Conservation (phyloP, 192 early-diverging fungal genomes). For the Podila epicladia region DNA sequence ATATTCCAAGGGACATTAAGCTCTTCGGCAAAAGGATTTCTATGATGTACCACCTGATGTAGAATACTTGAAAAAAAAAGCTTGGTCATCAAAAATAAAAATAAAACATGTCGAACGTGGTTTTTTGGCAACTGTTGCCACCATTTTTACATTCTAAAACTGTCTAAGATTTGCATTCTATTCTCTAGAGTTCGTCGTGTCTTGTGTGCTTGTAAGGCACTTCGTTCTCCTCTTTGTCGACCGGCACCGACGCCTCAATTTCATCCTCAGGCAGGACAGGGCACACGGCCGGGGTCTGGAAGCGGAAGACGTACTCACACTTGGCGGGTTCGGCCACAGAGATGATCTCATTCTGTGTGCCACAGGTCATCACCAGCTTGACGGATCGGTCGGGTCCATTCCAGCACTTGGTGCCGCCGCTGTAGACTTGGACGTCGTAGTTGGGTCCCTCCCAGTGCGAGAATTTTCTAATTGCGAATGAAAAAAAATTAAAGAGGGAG, state of each 20-base stretch:
- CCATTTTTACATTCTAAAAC: too few species aligned
- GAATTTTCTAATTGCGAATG: slow-evolving; percentile 53
- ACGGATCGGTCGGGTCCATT: slow-evolving; percentile 91
- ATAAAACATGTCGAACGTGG: too few species aligned
- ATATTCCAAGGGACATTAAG: neutral
- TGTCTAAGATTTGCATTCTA: too few species aligned
- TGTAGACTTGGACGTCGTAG: slow-evolving; percentile 73
- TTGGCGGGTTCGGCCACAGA: slow-evolving; percentile 89
- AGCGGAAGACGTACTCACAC: slow-evolving; percentile 88
- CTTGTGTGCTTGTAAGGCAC: neutral
- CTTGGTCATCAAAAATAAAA: too few species aligned
- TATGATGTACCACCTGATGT: too few species aligned
- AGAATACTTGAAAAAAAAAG: too few species aligned
- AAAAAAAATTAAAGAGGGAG: neutral
- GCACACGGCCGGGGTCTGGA: slow-evolving; percentile 88
- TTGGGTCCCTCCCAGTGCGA: slow-evolving; percentile 57
- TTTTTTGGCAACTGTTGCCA: too few species aligned
- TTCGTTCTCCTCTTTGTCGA: neutral
- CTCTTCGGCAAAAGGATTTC: too few species aligned
- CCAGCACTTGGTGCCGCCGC: slow-evolving; percentile 89
- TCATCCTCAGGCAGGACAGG: slow-evolving; percentile 11
- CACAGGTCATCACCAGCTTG: slow-evolving; percentile 71
- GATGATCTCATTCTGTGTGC: slow-evolving; percentile 69
- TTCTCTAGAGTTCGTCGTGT: neutral
- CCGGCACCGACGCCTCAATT: neutral